Conservation (phyloP, 2,329 filamentous ascomycete species). For the Leptodontidium sp. region DNA sequence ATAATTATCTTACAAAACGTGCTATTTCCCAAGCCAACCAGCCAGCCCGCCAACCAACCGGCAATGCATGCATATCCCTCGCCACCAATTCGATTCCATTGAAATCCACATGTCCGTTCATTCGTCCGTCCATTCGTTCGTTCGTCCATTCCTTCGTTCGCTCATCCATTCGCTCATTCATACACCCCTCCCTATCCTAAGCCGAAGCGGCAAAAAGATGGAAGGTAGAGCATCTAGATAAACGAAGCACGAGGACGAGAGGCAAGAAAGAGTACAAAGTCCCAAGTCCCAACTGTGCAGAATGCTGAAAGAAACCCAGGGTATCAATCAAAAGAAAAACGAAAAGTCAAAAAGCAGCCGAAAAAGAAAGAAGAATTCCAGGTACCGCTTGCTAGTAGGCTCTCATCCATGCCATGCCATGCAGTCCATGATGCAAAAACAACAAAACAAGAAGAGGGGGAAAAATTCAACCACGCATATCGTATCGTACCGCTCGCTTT, state of each 20-base stretch:
- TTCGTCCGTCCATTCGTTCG: too few species aligned
- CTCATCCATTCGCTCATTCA: too few species aligned
- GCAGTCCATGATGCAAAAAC: conserved; percentile 2
- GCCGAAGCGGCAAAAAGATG: too few species aligned
- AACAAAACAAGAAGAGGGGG: neutral
- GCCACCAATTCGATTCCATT: neutral
- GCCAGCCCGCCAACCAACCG: neutral
- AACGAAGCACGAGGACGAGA: too few species aligned
- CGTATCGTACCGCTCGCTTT: neutral
- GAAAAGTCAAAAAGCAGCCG: too few species aligned
- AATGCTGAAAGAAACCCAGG: conserved; percentile 13
- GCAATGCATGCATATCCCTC: neutral
- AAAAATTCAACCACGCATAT: neutral
- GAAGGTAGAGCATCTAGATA: too few species aligned
- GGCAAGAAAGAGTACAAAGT: too few species aligned
- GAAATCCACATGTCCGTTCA: too few species aligned
- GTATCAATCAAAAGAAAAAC: conserved; percentile 14
- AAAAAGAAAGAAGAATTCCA: neutral
- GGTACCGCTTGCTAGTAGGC: neutral
- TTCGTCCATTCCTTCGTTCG: too few species aligned
- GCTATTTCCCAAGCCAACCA: neutral
- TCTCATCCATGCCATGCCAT: conserved; percentile 5
- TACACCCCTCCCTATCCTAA: too few species aligned
- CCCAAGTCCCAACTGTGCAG: too few species aligned
- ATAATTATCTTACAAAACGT: neutral